These are phyloP conservation scores for Phytophthora citricola DNA, from an alignment of 352 stramenopile genomes.

Conservation along the genomic window DNA sequence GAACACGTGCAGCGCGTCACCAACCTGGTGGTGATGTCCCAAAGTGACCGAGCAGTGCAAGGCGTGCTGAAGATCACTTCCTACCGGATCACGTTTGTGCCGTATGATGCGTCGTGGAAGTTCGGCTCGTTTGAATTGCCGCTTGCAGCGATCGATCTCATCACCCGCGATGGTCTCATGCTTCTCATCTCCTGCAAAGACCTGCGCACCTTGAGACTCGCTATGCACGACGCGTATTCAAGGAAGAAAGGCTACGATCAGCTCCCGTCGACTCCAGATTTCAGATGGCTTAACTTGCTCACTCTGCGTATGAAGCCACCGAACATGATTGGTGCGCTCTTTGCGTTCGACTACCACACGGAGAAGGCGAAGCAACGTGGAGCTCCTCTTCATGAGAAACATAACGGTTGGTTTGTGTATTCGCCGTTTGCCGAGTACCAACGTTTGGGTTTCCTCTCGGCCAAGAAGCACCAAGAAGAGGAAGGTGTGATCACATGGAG, in stretches of 20 bases:
- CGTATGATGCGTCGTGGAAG: conserved; percentile 86
- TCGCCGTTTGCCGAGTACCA: conserved; percentile 85
- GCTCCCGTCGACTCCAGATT: conserved; percentile 76
- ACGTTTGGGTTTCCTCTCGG: conserved; percentile 77
- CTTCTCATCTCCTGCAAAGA: conserved; percentile 85
- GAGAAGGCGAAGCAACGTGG: conserved; percentile 63
- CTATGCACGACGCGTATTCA: conserved; percentile 89
- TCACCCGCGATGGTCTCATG: conserved; percentile 84
- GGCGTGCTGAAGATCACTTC: conserved; percentile 88
- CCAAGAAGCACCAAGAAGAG: conserved; percentile 42
- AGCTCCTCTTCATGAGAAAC: conserved; percentile 46
- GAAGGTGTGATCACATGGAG: conserved; percentile 74
- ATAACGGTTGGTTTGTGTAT: conserved; percentile 87
- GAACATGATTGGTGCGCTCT: conserved; percentile 73
- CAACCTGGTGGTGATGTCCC: conserved; percentile 84
- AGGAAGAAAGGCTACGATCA: conserved; percentile 85
- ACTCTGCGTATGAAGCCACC: conserved; percentile 84
- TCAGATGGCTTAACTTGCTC: conserved; percentile 80
- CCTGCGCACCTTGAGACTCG: conserved; percentile 75
- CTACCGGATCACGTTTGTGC: conserved; percentile 83
- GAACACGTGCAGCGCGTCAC: conserved; percentile 88
- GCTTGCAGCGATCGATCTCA: conserved; percentile 76
- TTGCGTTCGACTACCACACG: conserved; percentile 85
- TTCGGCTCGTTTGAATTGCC: conserved; percentile 88
- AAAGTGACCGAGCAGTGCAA: conserved; percentile 83